Evolutionary conservation across 2,329 filamentous ascomycete genomes (phyloP), one percentile per base, ranked within the genome.

Genomic region (Leptographium galeiforme): DNA sequence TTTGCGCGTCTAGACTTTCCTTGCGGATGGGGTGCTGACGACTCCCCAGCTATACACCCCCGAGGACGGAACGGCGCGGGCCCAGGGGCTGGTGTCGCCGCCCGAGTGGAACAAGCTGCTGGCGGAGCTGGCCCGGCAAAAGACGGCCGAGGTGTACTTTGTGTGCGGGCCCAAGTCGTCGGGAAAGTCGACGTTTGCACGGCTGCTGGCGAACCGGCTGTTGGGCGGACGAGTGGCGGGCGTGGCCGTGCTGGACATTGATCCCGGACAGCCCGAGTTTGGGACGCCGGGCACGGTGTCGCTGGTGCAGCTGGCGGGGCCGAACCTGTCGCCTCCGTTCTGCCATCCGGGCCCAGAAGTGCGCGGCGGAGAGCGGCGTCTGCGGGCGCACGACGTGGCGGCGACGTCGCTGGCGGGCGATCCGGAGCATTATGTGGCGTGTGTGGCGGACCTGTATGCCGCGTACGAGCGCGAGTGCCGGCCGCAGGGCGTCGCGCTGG

Each of bases 261-360:
- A 93, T 62, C 84, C 85, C 1, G 84, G 82, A 0, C 86, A 89
- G 61, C 85, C 87, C 3, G 87, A 90, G 62, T 89, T 85, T 63
- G 78, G 78, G 0, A 75, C 82, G 1, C 78, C 82, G 0, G 86
- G 87, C 0, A 81, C 84, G 14, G 62, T 91, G 19, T 86, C 85
- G 1, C 76, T 91, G 5, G 70, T 83, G 14, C 72, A 78, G 33
- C 67, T 89, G 12, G 71, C 69, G 1, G 66, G 73, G 34, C 78
- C 82, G 0, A 81, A 87, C 50, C 68, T 90, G 6, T 76, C 80
- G 0, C 78, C 84, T 1, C 73, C 84, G 0, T 90, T 87, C 61
- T 80, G 80, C 8, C 84, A 87, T 58, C 75, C 68, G 0, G 53
- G 45, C 19, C 47, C 44, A 4, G 61, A 66, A 8, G 57, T 67